Base-by-base conservation (phyloP, 768 basidiomycete species). In the Calvatia gigantea region DNA sequence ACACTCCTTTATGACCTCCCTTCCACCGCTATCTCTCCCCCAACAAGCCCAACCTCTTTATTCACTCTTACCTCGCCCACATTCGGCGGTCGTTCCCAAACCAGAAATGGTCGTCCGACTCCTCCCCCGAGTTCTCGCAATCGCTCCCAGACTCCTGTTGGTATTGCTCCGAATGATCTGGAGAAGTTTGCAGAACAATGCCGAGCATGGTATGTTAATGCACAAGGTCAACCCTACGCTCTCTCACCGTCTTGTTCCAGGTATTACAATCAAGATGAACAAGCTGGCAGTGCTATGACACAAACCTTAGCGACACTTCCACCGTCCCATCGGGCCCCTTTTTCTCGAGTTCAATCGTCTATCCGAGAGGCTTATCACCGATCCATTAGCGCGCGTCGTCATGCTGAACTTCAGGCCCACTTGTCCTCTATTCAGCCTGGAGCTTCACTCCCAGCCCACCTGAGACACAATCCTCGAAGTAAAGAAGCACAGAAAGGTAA, bases 351-450 rank as follows among this genome's bases (percentile, higher is more conserved):
- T 17, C 94, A 96, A 67, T 87, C 92, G 1, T 89, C 89, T 17
- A 86, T 94, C 25, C 85, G 94, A 39, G 85, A 91, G 37, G 85
- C 86, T 42, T 94, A 87, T 64, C 94, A 96, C 69, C 83, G 85
- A 47, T 89, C 84, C 57, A 80, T 92, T 60, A 87, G 87, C 59
- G 81, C 83, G 33, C 79, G 91, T 32, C 78, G 87, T 48, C 82
- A 86, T 56, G 87, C 91, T 15, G 92, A 94, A 65, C 93, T 92
- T 69, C 89, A 83, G 67, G 94, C 93, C 28, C 87, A 92, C 62
- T 72, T 96, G 27, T 80, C 81, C 51, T 85, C 89, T 12, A 94
- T 87, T 4, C 78, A 83, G 53, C 86, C 89, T 2, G 91, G 92
- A 48, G 88, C 83, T 38, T 94, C 92, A 4, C 68, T 95, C 48